phyloP scores from a whole-genome alignment of 2,329 filamentous ascomycete species.

The Orbilia ellipsospora region DNA sequence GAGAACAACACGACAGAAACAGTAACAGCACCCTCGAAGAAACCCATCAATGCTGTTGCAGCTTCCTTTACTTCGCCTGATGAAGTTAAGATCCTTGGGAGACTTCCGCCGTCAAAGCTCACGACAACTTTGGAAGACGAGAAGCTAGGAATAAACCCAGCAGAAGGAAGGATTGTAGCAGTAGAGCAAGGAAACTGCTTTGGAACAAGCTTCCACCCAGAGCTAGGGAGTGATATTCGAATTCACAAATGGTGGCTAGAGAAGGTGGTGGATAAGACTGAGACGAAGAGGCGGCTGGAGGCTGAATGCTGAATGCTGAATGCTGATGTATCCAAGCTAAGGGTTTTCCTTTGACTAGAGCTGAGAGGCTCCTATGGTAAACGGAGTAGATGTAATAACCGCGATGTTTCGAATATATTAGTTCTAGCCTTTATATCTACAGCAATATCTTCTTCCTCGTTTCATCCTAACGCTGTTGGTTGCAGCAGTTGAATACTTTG shows the following conservation, averaged over 20 bases:
- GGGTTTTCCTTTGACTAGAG: too few species aligned
- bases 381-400: too few species aligned
- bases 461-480: too few species aligned
- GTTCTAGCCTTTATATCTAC: too few species aligned
- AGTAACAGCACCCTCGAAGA: slow-evolving; percentile 57
- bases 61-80: slow-evolving; percentile 64
- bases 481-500: too few species aligned
- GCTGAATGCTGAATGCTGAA: slow-evolving; percentile 15
- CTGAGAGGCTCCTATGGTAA: too few species aligned
- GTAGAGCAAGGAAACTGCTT: slow-evolving; percentile 91
- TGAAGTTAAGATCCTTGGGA: slow-evolving; percentile 60
- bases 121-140: slow-evolving; percentile 57
- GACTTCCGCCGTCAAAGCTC: slow-evolving; percentile 39
- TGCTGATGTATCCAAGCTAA: too few species aligned
- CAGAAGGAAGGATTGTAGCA: slow-evolving; percentile 78
- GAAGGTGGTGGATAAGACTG: slow-evolving; percentile 69
- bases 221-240: slow-evolving; percentile 85
- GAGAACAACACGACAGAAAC: slow-evolving; percentile 63
- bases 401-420: too few species aligned
- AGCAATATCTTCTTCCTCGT: too few species aligned
- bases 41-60: slow-evolving; percentile 59
- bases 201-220: slow-evolving; percentile 94
- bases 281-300: slow-evolving; percentile 55
- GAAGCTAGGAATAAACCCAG: slow-evolving; percentile 60
- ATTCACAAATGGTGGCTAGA: slow-evolving; percentile 95